Evolutionary conservation across 805 yeast genomes (phyloP), one percentile per base, ranked within the genome.

Genomic region (Candida jianshihensis): DNA sequence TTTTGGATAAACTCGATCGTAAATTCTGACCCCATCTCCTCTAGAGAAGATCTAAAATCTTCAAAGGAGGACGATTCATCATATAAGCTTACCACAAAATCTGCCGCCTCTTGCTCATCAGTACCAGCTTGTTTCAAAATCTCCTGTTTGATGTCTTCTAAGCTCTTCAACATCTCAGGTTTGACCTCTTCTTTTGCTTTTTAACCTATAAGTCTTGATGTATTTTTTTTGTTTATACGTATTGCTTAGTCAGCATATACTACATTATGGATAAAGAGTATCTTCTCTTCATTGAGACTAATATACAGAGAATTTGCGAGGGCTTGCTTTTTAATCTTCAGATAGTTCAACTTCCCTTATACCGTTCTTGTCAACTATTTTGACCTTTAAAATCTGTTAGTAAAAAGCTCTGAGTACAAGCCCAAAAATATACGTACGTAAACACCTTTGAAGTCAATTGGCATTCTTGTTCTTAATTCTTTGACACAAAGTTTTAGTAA

Each of bases 371-470:
- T 73, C 82, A 15, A 84, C 81, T 18, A 78, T 68, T 58, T 81
- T 81, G 33, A 83, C 70, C 52, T 66, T 57, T 13, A 12, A 10
- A 4, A 11, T 20, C n/a, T 15, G 46, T 48, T 44, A 46, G 43
- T 37, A 35, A 30, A 20, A 4, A 17, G 25, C 18, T 18, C 26
- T 4, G 3, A n/a, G 13, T 9, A 34, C 16, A 19, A 8, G 19
- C 20, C 16, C 16, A 15, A 17, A 19, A 10, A 21, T 12, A 25
- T 19, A 52, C 56, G 33, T 41, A 57, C 72, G 41, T 63, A 64
- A 21, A 81, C 77, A 21, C 97, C 97, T 67, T 90, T 92, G 71
- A 85, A 90, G 54, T 90, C 97, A 41, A 92, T 73, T 30, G 96
- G 96, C 81, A 87, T 73, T 68, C 98, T 80, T 39, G 70, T 77